phyloP scores from a whole-genome alignment of 2,329 filamentous ascomycete species.

The Epichloe gansuensis region DNA sequence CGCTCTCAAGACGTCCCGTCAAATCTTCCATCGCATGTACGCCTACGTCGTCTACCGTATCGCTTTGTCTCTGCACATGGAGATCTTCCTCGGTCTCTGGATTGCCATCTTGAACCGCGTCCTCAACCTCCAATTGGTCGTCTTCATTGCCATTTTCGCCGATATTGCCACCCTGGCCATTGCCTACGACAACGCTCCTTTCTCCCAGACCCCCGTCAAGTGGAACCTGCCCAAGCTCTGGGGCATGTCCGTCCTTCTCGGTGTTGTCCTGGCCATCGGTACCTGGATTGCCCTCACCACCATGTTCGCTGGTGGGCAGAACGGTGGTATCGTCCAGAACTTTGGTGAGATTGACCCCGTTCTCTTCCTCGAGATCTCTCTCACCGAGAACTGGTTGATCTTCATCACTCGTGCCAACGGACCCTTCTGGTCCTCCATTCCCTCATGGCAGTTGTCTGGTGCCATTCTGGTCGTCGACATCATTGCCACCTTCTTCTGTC shows the following conservation, averaged over 20 bases:
- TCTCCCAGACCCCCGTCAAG: constrained; percentile 76
- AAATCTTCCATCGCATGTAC: constrained; percentile 97
- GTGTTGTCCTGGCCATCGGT: constrained; percentile 66
- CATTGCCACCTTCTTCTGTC: constrained; percentile 71
- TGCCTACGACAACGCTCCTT: constrained; percentile 86
- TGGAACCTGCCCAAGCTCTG: constrained; percentile 92
- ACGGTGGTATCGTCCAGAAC: constrained; percentile 83
- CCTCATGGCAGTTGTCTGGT: constrained; percentile 71
- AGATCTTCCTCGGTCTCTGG: constrained; percentile 86
- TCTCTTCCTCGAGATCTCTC: constrained; percentile 78
- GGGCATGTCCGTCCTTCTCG: constrained; percentile 81
- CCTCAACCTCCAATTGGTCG: constrained; percentile 75
- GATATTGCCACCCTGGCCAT: constrained; percentile 88
- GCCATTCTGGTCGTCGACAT: constrained; percentile 76
- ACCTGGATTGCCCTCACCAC: constrained; percentile 86
- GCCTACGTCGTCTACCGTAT: constrained; percentile 94
- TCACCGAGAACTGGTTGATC: constrained; percentile 93
- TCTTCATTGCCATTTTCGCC: constrained; percentile 91
- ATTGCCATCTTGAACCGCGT: constrained; percentile 77
- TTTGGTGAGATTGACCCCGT: constrained; percentile 72
- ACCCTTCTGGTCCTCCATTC: constrained; percentile 81
- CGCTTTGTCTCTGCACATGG: constrained; percentile 78
- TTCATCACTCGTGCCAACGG: constrained; percentile 92
- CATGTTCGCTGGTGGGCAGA: constrained; percentile 56
- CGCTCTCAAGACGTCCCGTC: constrained; percentile 81